These are phyloP conservation scores for Ophiostoma pallidulum DNA, from an alignment of 2,329 filamentous ascomycete genomes.

Conservation along the genomic window DNA sequence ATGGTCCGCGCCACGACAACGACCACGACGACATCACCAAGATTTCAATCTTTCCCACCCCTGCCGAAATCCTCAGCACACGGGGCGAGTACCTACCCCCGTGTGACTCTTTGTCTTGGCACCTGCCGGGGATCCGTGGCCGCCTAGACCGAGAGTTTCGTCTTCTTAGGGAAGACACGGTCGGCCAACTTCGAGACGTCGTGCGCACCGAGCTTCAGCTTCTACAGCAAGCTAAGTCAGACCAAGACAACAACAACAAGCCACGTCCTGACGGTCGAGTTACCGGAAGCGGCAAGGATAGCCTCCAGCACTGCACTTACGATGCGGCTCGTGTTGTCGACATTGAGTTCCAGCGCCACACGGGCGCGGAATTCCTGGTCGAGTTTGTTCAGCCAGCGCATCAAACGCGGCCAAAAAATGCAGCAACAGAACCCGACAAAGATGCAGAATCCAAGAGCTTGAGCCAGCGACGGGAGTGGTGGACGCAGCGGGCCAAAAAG, in stretches of 20 bases:
- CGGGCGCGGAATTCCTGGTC: conserved; percentile 36
- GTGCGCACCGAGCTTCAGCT: conserved; percentile 31
- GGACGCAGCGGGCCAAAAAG: conserved; percentile 36
- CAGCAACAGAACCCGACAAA: not conserved
- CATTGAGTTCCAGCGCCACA: conserved; percentile 27
- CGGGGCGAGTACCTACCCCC: conserved; percentile 31
- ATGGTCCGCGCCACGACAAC: conserved; percentile 33
- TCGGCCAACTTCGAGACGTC: conserved; percentile 42
- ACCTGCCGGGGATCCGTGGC: conserved; percentile 34
- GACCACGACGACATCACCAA: conserved; percentile 32
- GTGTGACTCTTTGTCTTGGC: conserved; percentile 29
- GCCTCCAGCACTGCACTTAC: conserved; percentile 29
- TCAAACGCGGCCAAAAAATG: not conserved
- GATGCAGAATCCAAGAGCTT: conserved; percentile 7
- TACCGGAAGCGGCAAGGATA: conserved; percentile 17
- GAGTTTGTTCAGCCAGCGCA: conserved; percentile 36
- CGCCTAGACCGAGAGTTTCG: conserved; percentile 47
- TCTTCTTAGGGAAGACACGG: conserved; percentile 44
- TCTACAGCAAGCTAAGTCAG: conserved; percentile 18
- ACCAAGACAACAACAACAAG: conserved; percentile 1
- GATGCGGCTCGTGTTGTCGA: conserved; percentile 23
- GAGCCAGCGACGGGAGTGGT: conserved; percentile 36
- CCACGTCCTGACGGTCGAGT: not conserved
- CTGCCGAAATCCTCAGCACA: conserved; percentile 28
- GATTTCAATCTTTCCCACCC: conserved; percentile 37